Conservation (phyloP, 768 basidiomycete genomes). For the Vishniacozyma victoriae region DNA sequence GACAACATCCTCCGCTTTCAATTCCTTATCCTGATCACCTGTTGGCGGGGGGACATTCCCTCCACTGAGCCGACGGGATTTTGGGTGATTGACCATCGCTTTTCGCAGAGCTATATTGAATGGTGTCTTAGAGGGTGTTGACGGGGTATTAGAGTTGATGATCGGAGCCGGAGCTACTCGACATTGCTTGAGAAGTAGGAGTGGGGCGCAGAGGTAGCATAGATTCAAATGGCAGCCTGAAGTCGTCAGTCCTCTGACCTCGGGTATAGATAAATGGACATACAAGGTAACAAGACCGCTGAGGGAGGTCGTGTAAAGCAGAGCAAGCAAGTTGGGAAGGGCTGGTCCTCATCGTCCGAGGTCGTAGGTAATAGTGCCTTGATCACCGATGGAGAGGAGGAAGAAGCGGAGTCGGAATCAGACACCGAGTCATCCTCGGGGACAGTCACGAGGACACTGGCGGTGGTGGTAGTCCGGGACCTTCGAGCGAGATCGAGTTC, state of each 20-base stretch:
- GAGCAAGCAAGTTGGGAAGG: constrained; percentile 22
- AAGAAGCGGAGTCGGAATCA: no score
- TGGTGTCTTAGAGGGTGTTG: constrained; percentile 7
- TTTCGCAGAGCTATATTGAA: constrained; percentile 8
- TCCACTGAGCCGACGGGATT: constrained; percentile 9
- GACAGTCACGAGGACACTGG: no score
- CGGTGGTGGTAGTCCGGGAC: no score
- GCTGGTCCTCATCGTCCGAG: no score
- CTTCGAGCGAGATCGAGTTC: no score
- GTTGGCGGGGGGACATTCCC: constrained; percentile 9
- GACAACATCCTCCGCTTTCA: constrained; percentile 1
- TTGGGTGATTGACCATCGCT: constrained; percentile 19
- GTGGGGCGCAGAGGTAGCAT: constrained; percentile 26
- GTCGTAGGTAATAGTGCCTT: no score
- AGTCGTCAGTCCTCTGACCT: no score
- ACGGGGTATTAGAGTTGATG: background rate
- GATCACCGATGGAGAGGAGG: no score
- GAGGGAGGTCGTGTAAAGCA: constrained; percentile 28
- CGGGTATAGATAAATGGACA: no score
- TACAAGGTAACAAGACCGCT: constrained; percentile 27
- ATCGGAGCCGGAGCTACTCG: background rate
- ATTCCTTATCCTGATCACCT: constrained; percentile 2
- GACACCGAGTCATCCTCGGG: no score
- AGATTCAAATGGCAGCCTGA: constrained; percentile 33
- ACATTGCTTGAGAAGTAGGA: constrained; percentile 6